These are phyloP conservation scores for Fomitopsis palustris DNA, from an alignment of 1,284 basidiomycete genomes.

Conservation along the genomic window DNA sequence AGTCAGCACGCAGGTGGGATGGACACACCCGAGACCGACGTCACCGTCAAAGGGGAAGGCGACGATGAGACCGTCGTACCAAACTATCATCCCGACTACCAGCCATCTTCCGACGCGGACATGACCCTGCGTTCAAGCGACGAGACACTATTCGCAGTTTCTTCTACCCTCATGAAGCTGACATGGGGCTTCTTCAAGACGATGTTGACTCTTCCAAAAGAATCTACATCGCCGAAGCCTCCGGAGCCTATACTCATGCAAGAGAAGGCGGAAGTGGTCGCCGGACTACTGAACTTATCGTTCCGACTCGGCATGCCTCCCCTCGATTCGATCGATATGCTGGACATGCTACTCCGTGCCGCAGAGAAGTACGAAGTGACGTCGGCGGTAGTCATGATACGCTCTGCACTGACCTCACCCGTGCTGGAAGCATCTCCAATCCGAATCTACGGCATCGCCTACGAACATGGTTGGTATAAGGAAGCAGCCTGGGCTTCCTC, in stretches of 20 bases:
- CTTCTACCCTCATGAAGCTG: constrained; percentile 49
- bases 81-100: background rate
- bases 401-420: constrained; percentile 42
- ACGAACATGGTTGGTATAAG: constrained; percentile 49
- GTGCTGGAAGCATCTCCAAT: constrained; percentile 42
- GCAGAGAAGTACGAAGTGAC: constrained; percentile 68
- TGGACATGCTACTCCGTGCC: constrained; percentile 50
- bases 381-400: constrained; percentile 48
- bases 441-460: constrained; percentile 51
- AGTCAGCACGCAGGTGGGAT: background rate
- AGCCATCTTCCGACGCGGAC: constrained; percentile 32
- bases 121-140: constrained; percentile 40
- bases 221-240: constrained; percentile 9
- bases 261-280: constrained; percentile 46
- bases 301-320: constrained; percentile 47
- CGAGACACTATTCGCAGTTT: constrained; percentile 46
- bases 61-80: background rate
- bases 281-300: constrained; percentile 50
- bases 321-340: constrained; percentile 40
- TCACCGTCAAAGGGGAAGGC: background rate
- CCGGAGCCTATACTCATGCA: constrained; percentile 45
- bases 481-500: constrained; percentile 49
- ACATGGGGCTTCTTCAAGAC: constrained; percentile 55
- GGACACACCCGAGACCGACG: background rate
- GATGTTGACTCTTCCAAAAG: constrained; percentile 51